Conservation (phyloP, 805 yeast species). For the Schwanniomyces polymorphus region DNA sequence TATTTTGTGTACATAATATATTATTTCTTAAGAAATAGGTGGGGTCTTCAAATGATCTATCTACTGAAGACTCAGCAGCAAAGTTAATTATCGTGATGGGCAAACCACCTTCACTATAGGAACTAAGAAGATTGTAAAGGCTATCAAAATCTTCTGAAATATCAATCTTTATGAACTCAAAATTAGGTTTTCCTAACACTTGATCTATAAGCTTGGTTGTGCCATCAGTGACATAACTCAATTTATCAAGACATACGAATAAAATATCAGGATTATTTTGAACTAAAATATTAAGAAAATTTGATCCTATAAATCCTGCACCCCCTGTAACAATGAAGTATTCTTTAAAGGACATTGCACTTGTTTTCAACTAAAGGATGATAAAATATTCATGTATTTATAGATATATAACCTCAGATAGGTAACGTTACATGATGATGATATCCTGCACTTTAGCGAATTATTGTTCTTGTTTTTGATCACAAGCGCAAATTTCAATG, state of each 20-base stretch:
- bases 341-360: not conserved
- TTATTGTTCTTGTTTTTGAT: not conserved
- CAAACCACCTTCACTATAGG: constrained; percentile 10
- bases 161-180: constrained; percentile 32
- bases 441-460: not conserved
- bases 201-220: constrained; percentile 20
- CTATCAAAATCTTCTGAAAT: constrained; percentile 22
- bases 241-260: constrained; percentile 47
- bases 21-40: constrained; percentile 44
- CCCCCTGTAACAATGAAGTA: constrained; percentile 53
- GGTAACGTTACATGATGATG: constrained; percentile 11
- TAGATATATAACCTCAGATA: not conserved
- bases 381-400: not conserved
- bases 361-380: not conserved
- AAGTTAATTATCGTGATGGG: constrained; percentile 43
- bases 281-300: constrained; percentile 40
- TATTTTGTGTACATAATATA: constrained; percentile 45
- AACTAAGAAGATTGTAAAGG: constrained; percentile 14
- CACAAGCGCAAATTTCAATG: constrained; percentile 1
- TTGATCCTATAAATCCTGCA: constrained; percentile 58
- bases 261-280: constrained; percentile 22
- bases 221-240: constrained; percentile 44
- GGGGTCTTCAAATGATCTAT: constrained; percentile 48
- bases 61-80: constrained; percentile 60
- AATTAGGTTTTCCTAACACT: constrained; percentile 14